Conservation (phyloP, 2,329 filamentous ascomycete species). For the Neoarthrinium moseri region DNA sequence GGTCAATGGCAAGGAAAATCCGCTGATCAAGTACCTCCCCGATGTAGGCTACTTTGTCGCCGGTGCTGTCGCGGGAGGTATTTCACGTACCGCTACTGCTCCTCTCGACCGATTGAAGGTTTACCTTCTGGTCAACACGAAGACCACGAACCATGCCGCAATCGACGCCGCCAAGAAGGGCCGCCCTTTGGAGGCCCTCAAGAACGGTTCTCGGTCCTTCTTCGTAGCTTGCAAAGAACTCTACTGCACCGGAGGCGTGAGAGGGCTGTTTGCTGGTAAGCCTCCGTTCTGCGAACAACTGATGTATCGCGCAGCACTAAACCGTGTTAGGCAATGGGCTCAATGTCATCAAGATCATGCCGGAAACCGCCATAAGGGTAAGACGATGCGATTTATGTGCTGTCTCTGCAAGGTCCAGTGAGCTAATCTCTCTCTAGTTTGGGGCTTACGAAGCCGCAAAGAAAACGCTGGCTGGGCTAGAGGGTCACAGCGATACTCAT, state of each 20-base stretch:
- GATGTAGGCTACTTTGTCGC: conserved; percentile 97
- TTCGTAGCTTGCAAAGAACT: conserved; percentile 72
- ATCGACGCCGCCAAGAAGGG: conserved; percentile 69
- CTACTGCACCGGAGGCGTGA: conserved; percentile 81
- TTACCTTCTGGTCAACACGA: conserved; percentile 91
- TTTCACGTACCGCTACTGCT: conserved; percentile 92
- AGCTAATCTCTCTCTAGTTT: conserved; percentile 49
- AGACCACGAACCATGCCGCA: conserved; percentile 52
- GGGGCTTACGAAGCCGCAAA: conserved; percentile 96
- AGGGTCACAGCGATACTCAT: conserved; percentile 82
- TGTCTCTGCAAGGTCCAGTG: background rate
- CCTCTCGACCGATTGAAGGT: conserved; percentile 97
- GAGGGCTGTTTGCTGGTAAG: conserved; percentile 90
- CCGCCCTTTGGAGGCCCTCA: conserved; percentile 61
- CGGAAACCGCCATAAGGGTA: conserved; percentile 90
- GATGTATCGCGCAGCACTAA: background rate
- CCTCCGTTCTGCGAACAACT: background rate
- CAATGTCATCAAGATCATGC: conserved; percentile 98
- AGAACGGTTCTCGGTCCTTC: conserved; percentile 68
- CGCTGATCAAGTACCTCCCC: conserved; percentile 69
- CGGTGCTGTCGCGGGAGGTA: conserved; percentile 89
- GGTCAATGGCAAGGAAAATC: conserved; percentile 40
- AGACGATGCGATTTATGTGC: conserved; percentile 12
- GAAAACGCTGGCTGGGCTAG: conserved; percentile 77
- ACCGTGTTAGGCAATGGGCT: conserved; percentile 77